These are phyloP conservation scores for Cladosporium sp. DNA, from an alignment of 2,329 filamentous ascomycete genomes.

Conservation along the genomic window DNA sequence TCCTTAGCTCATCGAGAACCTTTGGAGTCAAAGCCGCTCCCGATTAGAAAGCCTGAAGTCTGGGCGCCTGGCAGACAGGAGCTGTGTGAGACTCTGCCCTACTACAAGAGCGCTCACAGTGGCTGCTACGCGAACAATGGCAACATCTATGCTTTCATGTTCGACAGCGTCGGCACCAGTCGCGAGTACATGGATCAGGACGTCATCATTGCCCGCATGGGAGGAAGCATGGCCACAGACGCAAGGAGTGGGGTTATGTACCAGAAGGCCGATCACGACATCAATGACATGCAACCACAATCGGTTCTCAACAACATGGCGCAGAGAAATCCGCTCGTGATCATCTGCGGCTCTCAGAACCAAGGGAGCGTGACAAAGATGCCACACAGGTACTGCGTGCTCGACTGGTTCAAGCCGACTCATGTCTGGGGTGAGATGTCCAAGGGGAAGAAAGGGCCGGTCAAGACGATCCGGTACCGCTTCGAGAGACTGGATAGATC, in stretches of 20 bases:
- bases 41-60: constrained; percentile 41
- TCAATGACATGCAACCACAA: constrained; percentile 32
- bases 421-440: constrained; percentile 62
- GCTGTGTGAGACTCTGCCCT: constrained; percentile 59
- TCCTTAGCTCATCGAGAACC: constrained; percentile 25
- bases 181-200: constrained; percentile 57
- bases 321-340: constrained; percentile 47
- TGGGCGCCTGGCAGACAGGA: constrained; percentile 57
- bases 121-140: constrained; percentile 51
- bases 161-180: constrained; percentile 49
- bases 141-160: constrained; percentile 53
- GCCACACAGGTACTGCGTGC: constrained; percentile 57
- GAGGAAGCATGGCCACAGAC: constrained; percentile 50
- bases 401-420: constrained; percentile 65
- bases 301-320: constrained; percentile 45
- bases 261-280: constrained; percentile 44
- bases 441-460: constrained; percentile 13
- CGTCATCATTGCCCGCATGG: constrained; percentile 59
- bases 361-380: constrained; percentile 45
- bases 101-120: constrained; percentile 58
- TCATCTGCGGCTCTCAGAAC: constrained; percentile 49
- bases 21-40: constrained; percentile 28
- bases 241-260: constrained; percentile 42
- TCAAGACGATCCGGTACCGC: constrained; percentile 50
- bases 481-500: constrained; percentile 58